A percentile compares a stretch with the other conserved stretches of the same genome.
Evolutionary conservation across 2,329 filamentous ascomycete genomes (phyloP).

Genomic region (Pezicula radicicola): DNA sequence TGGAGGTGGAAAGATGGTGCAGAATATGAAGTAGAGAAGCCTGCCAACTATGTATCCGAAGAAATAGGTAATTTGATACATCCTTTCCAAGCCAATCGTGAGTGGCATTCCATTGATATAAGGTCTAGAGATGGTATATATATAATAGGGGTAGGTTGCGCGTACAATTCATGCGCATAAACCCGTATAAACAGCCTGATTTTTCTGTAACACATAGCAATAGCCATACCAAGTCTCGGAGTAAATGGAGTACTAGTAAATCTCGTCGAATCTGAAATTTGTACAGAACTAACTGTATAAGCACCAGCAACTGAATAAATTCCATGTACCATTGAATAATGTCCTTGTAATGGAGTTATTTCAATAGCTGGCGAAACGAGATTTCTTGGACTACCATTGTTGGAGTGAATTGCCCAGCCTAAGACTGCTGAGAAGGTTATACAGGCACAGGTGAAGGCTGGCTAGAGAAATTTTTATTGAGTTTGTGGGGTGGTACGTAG

Average conservation of each 20-base stretch:
- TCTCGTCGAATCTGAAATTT: neutral
- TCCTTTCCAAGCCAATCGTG: neutral
- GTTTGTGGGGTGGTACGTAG: neutral
- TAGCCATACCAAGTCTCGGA: conserved; percentile 10
- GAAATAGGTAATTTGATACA: neutral
- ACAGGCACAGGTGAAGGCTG: neutral
- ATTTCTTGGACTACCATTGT: neutral
- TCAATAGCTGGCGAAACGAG: neutral
- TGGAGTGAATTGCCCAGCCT: neutral
- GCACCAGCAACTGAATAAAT: neutral
- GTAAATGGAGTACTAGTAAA: conserved; percentile 6
- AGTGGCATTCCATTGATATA: neutral
- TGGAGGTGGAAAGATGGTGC: neutral
- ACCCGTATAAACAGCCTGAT: no score
- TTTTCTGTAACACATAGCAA: no score
- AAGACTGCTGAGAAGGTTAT: neutral
- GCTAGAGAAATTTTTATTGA: neutral
- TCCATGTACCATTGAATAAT: neutral
- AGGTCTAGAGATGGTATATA: no score
- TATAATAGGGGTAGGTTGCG: no score
- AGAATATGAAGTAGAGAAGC: neutral
- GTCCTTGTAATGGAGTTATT: no score
- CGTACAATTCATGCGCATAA: no score
- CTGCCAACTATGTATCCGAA: neutral
- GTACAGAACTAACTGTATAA: neutral